phyloP scores from a whole-genome alignment of 1,284 basidiomycete species.

The Albatrellus sp. region DNA sequence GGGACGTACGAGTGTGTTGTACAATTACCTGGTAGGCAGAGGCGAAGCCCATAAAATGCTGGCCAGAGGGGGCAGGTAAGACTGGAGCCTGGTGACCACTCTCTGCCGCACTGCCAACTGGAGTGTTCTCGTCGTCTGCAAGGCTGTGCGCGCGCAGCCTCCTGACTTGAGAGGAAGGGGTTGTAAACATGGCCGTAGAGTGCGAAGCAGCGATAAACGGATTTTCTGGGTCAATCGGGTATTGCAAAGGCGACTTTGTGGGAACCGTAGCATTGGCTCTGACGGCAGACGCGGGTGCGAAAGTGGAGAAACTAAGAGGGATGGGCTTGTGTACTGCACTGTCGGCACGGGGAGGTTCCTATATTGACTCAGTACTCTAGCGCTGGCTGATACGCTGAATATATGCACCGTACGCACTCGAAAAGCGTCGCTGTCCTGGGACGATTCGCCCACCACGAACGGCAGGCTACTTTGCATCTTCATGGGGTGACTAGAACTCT shows the following conservation, averaged over 20 bases:
- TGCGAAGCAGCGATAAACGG: conserved; percentile 1
- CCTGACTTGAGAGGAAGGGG: neutral
- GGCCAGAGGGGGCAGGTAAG: neutral
- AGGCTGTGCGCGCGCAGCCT: neutral
- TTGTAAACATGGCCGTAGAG: no score
- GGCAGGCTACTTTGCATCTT: neutral
- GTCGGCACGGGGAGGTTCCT: neutral
- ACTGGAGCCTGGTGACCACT: neutral
- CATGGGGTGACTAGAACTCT: conserved; percentile 25
- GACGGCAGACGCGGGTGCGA: conserved; percentile 1
- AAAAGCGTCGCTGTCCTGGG: conserved; percentile 2
- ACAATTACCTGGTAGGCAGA: neutral
- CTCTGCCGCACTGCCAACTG: neutral
- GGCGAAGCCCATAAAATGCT: conserved; percentile 1
- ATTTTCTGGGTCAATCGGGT: neutral
- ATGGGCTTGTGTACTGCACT: neutral
- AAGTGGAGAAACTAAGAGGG: neutral
- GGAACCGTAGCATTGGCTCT: neutral
- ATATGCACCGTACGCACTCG: conserved; percentile 3
- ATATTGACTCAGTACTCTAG: no score
- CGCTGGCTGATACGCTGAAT: neutral
- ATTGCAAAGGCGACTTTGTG: neutral
- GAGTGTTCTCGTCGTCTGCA: neutral
- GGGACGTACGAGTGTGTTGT: no score
- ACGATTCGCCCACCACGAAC: neutral